Evolutionary conservation across 2,329 filamentous ascomycete genomes (phyloP), one percentile per base, ranked within the genome.

Genomic region (Juglanconis oblonga): DNA sequence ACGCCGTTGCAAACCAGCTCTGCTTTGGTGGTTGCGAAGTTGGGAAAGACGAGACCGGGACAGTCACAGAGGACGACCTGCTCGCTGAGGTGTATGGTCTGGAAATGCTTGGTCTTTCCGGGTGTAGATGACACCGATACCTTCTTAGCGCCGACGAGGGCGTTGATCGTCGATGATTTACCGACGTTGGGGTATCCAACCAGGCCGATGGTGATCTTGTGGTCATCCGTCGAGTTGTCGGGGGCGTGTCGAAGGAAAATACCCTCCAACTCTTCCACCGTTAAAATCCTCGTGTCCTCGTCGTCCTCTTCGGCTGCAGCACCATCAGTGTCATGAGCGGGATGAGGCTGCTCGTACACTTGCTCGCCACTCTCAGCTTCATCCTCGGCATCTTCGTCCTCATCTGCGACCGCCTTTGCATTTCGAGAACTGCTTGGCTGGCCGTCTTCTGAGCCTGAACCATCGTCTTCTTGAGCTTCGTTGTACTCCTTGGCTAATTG

Each of bases 81-180:
- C 1, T 95, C 90, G 61, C 90, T 95, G 36, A 99, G 85, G 72
- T 97, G 93, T 61, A 99, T 95, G 1, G 95, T 99, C 75, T 99
- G 95, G 79, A 99, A 99, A 71, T 99, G 95, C 79, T 99, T 99
- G 13, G 95, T 99, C 79, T 99, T 99, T 73, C 95, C 95, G 4
- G 95, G 95, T 1, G 95, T 99, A 13, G 94, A 89, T 14, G 95
- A 99, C 44, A 99, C 96, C 0, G 94, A 98, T 5, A 99, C 95
- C 78, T 98, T 99, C 80, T 98, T 99, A 58, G 95, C 88, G 54
- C 96, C 96, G 61, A 98, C 93, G n/a, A 99, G 84, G 47, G 95
- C 94, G 78, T 99, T 99, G 82, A 99, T 99, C 14, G 95, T 99
- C 52, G 93, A 97, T 1, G 96, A 99, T 78, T 99, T 99, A 77